phyloP scores from a whole-genome alignment of 495 filamentous ascomycete genomes.

The Trichocladium antarcticum region DNA sequence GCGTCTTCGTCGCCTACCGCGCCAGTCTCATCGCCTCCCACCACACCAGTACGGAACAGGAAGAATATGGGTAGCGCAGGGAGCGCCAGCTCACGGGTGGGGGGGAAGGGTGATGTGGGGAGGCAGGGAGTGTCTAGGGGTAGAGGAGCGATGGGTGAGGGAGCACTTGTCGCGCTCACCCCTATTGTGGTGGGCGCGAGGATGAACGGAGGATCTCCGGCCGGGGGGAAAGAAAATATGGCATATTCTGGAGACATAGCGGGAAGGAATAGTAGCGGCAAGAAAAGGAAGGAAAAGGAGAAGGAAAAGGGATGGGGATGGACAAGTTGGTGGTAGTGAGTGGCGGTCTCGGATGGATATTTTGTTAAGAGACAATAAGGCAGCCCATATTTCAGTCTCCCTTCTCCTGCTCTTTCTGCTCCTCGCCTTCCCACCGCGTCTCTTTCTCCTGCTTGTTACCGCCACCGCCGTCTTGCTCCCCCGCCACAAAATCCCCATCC shows the following conservation, averaged over 20 bases:
- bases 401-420: not conserved
- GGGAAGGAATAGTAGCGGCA: not conserved
- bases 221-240: not conserved
- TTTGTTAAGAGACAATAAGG: no score
- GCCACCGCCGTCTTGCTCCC: not conserved
- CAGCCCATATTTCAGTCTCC: no score
- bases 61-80: not conserved
- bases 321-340: slow-evolving; percentile 16
- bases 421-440: not conserved
- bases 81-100: not conserved
- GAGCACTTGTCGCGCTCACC: not conserved
- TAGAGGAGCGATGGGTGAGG: not conserved
- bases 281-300: slow-evolving; percentile 7
- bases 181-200: not conserved
- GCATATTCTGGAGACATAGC: not conserved
- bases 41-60: not conserved
- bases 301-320: slow-evolving; percentile 15
- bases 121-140: not conserved
- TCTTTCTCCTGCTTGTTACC: no score
- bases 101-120: not conserved
- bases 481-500: slow-evolving; percentile 69
- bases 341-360: not conserved
- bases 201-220: not conserved
- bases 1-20: not conserved
- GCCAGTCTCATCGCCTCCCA: not conserved